Percentiles rank a stretch among this genome's conserved stretches.
Conservation (phyloP, 2,329 filamentous ascomycete species). For the Fusarium agapanthi region DNA sequence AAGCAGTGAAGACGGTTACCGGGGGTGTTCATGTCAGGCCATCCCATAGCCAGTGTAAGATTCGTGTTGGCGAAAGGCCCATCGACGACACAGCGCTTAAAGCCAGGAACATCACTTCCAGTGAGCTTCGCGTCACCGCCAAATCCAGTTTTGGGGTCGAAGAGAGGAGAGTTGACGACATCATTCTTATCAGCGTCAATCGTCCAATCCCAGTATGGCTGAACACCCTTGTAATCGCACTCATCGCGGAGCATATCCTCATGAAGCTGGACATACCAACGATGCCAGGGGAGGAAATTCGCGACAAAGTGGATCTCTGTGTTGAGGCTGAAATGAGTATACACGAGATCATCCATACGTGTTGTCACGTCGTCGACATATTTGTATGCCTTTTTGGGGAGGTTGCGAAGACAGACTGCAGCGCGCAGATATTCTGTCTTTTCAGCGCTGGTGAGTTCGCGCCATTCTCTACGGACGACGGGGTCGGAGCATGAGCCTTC, state of each 20-base stretch:
- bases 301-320: slow-evolving; percentile 11
- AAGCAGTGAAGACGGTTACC: slow-evolving; percentile 4
- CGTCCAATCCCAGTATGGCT: slow-evolving; percentile 21
- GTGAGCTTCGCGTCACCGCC: neutral
- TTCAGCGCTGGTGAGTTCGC: slow-evolving; percentile 7
- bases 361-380: neutral
- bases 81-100: slow-evolving; percentile 5
- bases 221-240: slow-evolving; percentile 7
- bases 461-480: slow-evolving; percentile 18
- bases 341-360: slow-evolving; percentile 6
- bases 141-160: slow-evolving; percentile 10
- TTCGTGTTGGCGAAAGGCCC: slow-evolving; percentile 20
- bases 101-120: neutral
- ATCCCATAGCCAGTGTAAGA: slow-evolving; percentile 12
- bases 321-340: slow-evolving; percentile 11
- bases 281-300: slow-evolving; percentile 14
- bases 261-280: slow-evolving; percentile 13
- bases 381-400: neutral
- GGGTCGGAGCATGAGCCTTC: neutral
- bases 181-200: slow-evolving; percentile 12
- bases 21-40: neutral
- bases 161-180: neutral
- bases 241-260: slow-evolving; percentile 13
- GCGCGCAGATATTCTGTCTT: slow-evolving; percentile 13
- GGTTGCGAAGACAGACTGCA: slow-evolving; percentile 12